These are phyloP conservation scores for Penicillium olsonii DNA, from an alignment of 2,329 filamentous ascomycete species.

Conservation along the genomic window DNA sequence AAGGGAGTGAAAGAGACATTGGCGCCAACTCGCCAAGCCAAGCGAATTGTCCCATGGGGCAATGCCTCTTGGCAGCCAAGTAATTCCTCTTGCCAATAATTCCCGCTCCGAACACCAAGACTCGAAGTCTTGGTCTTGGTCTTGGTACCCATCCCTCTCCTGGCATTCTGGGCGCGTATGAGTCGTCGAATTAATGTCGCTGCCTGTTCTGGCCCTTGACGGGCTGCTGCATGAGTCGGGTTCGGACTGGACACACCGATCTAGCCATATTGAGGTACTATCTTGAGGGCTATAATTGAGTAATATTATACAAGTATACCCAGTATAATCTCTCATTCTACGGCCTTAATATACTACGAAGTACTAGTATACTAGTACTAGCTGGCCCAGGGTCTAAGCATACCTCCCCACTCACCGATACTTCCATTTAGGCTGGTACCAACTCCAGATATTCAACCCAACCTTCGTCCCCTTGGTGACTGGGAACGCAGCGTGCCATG, in stretches of 20 bases:
- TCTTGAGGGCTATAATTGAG: no score
- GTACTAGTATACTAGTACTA: no score
- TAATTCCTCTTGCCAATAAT: constrained; percentile 27
- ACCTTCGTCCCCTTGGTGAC: constrained; percentile 59
- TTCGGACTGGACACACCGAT: not conserved
- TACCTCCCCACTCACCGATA: constrained; percentile 1
- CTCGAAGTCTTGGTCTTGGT: constrained; percentile 13
- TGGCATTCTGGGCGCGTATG: not conserved
- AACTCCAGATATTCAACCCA: constrained; percentile 67
- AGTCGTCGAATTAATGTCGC: constrained; percentile 5
- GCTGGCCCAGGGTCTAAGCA: constrained; percentile 3
- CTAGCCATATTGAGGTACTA: not conserved
- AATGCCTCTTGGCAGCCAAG: constrained; percentile 30
- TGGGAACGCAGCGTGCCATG: constrained; percentile 63
- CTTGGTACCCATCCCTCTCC: constrained; percentile 15
- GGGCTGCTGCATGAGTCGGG: constrained; percentile 3
- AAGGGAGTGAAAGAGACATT: not conserved
- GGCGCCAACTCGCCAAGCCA: constrained; percentile 19
- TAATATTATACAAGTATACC: no score
- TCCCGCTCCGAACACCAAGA: constrained; percentile 26
- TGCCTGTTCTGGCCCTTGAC: constrained; percentile 8
- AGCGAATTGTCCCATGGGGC: constrained; percentile 14
- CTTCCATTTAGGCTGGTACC: constrained; percentile 50
- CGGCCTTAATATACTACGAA: no score
- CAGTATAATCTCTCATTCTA: no score